Conservation (phyloP, 176 grass and related monocot genomes). For the Alopecurus myosuroides region DNA sequence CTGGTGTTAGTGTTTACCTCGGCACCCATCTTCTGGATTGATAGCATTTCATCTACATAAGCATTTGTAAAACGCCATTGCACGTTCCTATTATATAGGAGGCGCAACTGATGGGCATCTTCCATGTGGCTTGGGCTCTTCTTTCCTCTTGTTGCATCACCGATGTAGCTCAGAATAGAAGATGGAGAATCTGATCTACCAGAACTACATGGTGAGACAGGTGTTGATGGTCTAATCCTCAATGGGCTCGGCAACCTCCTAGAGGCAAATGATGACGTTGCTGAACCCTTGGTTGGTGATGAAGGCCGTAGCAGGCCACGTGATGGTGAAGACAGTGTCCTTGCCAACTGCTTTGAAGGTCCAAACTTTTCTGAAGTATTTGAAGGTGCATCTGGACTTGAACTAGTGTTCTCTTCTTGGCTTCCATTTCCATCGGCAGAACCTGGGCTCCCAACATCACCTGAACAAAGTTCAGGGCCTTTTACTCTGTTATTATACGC, state of each 20-base stretch:
- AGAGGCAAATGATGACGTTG: constrained; percentile 37
- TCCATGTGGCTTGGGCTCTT: constrained; percentile 64
- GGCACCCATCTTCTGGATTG: constrained; percentile 74
- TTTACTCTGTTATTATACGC: constrained; percentile 38
- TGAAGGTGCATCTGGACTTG: constrained; percentile 42
- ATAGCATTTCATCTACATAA: constrained; percentile 59
- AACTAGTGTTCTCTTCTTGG: constrained; percentile 41
- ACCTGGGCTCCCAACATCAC: constrained; percentile 40
- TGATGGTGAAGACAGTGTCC: constrained; percentile 57
- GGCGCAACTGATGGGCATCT: constrained; percentile 74
- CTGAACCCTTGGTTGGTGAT: constrained; percentile 46
- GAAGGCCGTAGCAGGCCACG: constrained; percentile 45
- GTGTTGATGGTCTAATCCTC: constrained; percentile 70
- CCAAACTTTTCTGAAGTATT: constrained; percentile 48
- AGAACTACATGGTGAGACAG: constrained; percentile 73
- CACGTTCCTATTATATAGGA: constrained; percentile 71
- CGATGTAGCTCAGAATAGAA: constrained; percentile 59
- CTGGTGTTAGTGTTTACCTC: constrained; percentile 54
- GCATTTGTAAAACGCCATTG: constrained; percentile 96
- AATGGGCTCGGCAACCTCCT: constrained; percentile 67
- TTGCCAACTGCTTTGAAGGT: constrained; percentile 43
- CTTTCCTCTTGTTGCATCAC: constrained; percentile 74
- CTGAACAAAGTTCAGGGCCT: constrained; percentile 25
- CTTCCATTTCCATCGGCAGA: constrained; percentile 43
- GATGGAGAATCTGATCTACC: constrained; percentile 47